A percentile compares a stretch with the other conserved stretches of the same genome.
Conservation (phyloP, 805 yeast species). For the Priceomyces carsonii region DNA sequence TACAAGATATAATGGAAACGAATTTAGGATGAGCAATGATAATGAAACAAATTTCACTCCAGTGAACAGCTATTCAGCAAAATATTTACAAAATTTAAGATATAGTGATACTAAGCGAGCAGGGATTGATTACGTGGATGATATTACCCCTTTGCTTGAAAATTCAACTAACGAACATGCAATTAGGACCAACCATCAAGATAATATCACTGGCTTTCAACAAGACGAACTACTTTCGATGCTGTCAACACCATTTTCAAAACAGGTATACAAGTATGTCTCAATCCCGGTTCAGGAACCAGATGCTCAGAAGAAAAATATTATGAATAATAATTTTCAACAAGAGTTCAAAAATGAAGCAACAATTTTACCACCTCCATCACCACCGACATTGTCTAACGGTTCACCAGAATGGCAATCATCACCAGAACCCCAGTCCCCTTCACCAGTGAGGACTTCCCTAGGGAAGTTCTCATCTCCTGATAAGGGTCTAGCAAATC, state of each 20-base stretch:
- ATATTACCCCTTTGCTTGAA: slow-evolving; percentile 33
- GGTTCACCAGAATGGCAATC: slow-evolving; percentile 40
- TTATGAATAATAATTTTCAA: slow-evolving; percentile 8
- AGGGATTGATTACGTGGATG: slow-evolving; percentile 26
- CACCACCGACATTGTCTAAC: slow-evolving; percentile 30
- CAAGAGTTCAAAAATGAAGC: slow-evolving; percentile 10
- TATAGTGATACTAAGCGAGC: slow-evolving; percentile 1
- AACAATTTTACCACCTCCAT: slow-evolving; percentile 40
- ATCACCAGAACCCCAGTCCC: slow-evolving; percentile 40
- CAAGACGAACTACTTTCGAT: neutral
- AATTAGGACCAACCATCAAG: neutral
- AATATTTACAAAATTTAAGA: slow-evolving; percentile 37
- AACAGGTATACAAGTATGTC: slow-evolving; percentile 26
- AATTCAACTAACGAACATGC: slow-evolving; percentile 5
- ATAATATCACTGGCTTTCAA: neutral
- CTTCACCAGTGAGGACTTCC: slow-evolving; percentile 23
- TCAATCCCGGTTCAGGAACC: slow-evolving; percentile 45
- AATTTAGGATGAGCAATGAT: neutral
- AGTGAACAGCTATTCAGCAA: slow-evolving; percentile 38
- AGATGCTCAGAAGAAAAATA: slow-evolving; percentile 9
- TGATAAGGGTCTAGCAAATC: too few species aligned
- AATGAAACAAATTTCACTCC: slow-evolving; percentile 4
- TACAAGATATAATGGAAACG: slow-evolving; percentile 3
- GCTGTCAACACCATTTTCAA: slow-evolving; percentile 8
- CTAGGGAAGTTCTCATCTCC: slow-evolving; percentile 22